Percentiles rank a stretch among this genome's conserved stretches.
These are phyloP conservation scores for Epichloe uncinata DNA, from an alignment of 2,329 filamentous ascomycete genomes.

Conservation along the genomic window DNA sequence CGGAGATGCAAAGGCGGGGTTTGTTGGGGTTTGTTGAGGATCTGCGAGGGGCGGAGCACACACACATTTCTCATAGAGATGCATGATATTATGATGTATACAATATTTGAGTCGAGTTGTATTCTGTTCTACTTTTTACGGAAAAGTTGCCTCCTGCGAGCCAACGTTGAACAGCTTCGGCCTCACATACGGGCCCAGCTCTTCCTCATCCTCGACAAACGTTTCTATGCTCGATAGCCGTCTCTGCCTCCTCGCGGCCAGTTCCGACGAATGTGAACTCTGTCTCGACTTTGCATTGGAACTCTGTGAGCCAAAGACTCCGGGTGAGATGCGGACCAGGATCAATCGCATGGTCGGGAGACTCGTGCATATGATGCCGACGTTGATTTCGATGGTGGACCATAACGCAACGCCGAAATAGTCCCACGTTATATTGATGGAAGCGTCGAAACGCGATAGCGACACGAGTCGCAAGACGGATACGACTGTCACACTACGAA, in stretches of 20 bases:
- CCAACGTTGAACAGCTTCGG: slow-evolving; percentile 1
- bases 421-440: slow-evolving; percentile 15
- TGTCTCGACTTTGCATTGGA: neutral
- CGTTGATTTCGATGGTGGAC: slow-evolving; percentile 19
- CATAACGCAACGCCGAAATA: slow-evolving; percentile 12
- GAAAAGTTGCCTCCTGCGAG: neutral
- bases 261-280: neutral
- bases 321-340: slow-evolving; percentile 2
- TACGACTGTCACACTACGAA: slow-evolving; percentile 15
- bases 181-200: neutral
- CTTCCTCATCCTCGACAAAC: neutral
- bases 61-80: too few species aligned
- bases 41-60: too few species aligned
- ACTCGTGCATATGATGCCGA: slow-evolving; percentile 19
- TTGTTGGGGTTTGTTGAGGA: too few species aligned
- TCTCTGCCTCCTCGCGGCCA: neutral
- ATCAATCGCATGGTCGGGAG: slow-evolving; percentile 17
- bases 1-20: neutral
- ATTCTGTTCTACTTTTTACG: neutral
- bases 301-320: neutral
- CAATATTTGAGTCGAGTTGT: too few species aligned
- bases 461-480: slow-evolving; percentile 16
- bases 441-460: slow-evolving; percentile 13
- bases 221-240: slow-evolving; percentile 2
- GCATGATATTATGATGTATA: too few species aligned